Percentiles rank a stretch among this genome's conserved stretches.
Evolutionary conservation across 1,139 yeast species (phyloP).

Genomic region (Yamadazyma jaroonii): DNA sequence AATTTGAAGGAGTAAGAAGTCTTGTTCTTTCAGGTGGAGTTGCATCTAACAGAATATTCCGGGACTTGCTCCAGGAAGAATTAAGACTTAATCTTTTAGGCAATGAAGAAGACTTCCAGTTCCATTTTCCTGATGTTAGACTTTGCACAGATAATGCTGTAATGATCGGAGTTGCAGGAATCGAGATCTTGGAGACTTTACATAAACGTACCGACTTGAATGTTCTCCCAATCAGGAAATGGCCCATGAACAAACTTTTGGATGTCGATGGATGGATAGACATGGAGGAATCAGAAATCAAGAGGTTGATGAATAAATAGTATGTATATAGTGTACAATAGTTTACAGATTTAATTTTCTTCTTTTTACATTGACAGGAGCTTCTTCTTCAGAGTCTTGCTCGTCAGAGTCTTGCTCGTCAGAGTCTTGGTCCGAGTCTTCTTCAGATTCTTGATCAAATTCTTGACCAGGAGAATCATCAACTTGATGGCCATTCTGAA

Average conservation of each 20-base stretch:
- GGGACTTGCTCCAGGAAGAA: slow-evolving; percentile 45
- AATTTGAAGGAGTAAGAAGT: slow-evolving; percentile 44
- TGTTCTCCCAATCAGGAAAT: slow-evolving; percentile 62
- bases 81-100: slow-evolving; percentile 19
- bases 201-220: slow-evolving; percentile 47
- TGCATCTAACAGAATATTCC: slow-evolving; percentile 65
- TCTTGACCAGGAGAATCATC: slow-evolving; percentile 1
- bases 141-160: slow-evolving; percentile 94
- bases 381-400: slow-evolving; percentile 1
- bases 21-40: slow-evolving; percentile 94
- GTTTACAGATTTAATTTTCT: slow-evolving; percentile 4
- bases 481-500: not conserved
- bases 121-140: slow-evolving; percentile 66
- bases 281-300: slow-evolving; percentile 8
- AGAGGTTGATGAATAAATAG: not conserved
- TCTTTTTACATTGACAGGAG: not conserved
- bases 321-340: slow-evolving; percentile 6
- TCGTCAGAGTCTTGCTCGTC: slow-evolving; percentile 1
- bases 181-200: slow-evolving; percentile 67
- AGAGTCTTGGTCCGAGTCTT: not conserved
- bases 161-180: slow-evolving; percentile 98
- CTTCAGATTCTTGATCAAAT: not conserved
- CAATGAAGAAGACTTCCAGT: slow-evolving; percentile 13
- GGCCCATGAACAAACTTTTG: slow-evolving; percentile 63
- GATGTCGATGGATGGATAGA: slow-evolving; percentile 50